Evolutionary conservation across 768 basidiomycete species (phyloP), one percentile per base, ranked within the genome.

Genomic region (Mycena albidolilacea): DNA sequence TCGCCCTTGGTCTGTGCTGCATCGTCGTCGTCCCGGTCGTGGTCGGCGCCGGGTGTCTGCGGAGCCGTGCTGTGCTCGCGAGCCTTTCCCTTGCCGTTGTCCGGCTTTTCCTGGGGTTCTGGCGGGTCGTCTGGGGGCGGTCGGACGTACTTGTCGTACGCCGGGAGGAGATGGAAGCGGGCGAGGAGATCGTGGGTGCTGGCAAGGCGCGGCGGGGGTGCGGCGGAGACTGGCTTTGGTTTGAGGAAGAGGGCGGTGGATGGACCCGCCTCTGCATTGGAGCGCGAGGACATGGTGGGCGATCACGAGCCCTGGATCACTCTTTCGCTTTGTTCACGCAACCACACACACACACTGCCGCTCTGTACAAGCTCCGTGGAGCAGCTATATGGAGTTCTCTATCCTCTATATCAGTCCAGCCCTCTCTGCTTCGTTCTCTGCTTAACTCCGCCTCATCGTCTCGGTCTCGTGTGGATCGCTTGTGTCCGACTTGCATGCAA

Each of bases 101-200:
- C 52, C 21, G 10, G 9, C 48, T 50, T 48, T 9, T 21, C 86
- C 52, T 77, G 76, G 43, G 72, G 59, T 23, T 79, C 79, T 55
- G 77, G 79, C 39, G 71, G 76, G 35, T 80, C 79, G 70, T 81
- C 82, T 39, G 82, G 75, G 21, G 85, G 82, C 12, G 90, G 87
- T n/a, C 91, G 87, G 63, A 95, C 94, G 77, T 95, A 92, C 78
- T 91, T 93, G 84, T 95, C 91, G 80, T 95, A 95, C n/a, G 93
- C 90, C 11, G 90, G 77, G 62, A 91, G 87, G 38, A 95, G 89
- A 62, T 88, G 85, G 77, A 95, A 93, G 72, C 91, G 91, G 57
- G 88, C 85, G 68, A 95, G 86, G 64, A 95, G 90, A 82, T 95
- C 94, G 78, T 95, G 90, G 1, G 95, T 95, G 82, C 94, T 93